These are phyloP conservation scores for Cryptosporidium baileyi DNA, from an alignment of 169 alveolate genomes.

Conservation along the genomic window DNA sequence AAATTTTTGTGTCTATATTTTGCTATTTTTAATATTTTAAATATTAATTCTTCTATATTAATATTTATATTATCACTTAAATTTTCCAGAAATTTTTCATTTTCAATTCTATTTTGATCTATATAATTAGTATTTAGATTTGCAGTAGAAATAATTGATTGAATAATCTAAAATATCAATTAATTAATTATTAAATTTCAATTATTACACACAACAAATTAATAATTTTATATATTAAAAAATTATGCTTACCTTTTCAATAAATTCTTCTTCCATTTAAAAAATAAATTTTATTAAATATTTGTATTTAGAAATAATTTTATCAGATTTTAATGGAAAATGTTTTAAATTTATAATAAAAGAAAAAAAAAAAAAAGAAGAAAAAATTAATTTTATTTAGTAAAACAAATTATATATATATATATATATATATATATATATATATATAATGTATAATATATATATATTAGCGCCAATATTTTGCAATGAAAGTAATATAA, in stretches of 20 bases:
- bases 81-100: neutral
- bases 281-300: too few relatives aligned
- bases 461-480: too few relatives aligned
- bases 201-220: neutral
- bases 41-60: slow-evolving; percentile 4
- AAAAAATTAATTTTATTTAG: too few relatives aligned
- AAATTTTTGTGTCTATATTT: neutral
- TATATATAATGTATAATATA: too few relatives aligned
- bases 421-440: too few relatives aligned
- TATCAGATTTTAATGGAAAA: too few relatives aligned
- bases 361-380: too few relatives aligned
- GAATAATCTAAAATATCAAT: neutral
- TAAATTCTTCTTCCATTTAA: slow-evolving; percentile 22
- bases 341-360: too few relatives aligned
- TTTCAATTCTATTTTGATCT: neutral
- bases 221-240: neutral
- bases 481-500: too few relatives aligned
- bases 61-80: neutral
- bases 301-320: too few relatives aligned
- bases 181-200: neutral
- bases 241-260: slow-evolving; percentile 13
- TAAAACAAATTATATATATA: too few relatives aligned
- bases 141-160: neutral
- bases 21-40: neutral
- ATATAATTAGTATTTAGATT: neutral